These are phyloP conservation scores for Capsicum pubescens DNA, from an alignment of 257 asterid genomes.

Conservation along the genomic window DNA sequence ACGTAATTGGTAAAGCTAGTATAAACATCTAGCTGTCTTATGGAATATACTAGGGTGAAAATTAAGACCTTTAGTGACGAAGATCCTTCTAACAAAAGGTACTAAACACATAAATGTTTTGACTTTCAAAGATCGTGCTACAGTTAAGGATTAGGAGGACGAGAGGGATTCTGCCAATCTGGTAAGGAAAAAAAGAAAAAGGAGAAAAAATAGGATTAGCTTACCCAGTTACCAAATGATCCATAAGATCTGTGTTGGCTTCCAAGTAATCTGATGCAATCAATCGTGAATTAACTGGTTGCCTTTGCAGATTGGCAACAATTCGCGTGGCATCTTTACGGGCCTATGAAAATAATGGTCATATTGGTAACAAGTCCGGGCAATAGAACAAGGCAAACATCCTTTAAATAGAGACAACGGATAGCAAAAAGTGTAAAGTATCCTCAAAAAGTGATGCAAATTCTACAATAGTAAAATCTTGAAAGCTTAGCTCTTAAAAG, in stretches of 20 bases:
- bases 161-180: background rate
- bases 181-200: background rate
- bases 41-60: background rate
- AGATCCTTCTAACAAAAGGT: background rate
- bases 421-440: background rate
- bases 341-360: constrained; percentile 48
- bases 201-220: constrained; percentile 35
- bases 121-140: background rate
- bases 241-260: constrained; percentile 77
- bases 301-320: constrained; percentile 92
- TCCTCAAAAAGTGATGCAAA: background rate
- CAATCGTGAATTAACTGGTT: constrained; percentile 65
- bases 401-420: background rate
- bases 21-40: background rate
- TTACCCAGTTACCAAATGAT: constrained; percentile 71
- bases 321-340: constrained; percentile 90
- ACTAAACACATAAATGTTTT: background rate
- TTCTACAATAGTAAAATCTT: background rate
- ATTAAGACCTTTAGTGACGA: background rate
- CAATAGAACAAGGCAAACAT: constrained; percentile 8
- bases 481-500: background rate
- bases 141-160: background rate
- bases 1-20: background rate
- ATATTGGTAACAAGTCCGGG: constrained; percentile 27
- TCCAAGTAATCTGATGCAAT: constrained; percentile 85